Conservation (phyloP, 176 grass and related monocot genomes). For the Melocanna baccifera region DNA sequence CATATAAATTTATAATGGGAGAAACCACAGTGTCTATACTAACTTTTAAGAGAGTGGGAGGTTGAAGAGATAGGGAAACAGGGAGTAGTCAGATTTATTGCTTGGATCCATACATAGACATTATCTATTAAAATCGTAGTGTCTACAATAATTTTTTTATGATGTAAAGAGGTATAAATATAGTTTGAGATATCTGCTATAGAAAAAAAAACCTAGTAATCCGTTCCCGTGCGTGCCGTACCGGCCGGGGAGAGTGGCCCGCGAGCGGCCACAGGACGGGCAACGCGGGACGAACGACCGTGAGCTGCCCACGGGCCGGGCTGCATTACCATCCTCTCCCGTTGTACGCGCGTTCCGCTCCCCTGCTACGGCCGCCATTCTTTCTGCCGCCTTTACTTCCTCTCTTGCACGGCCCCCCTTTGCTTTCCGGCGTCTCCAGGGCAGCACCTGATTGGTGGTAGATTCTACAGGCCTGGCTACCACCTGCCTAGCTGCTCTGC, state of each 20-base stretch:
- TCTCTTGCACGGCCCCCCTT: not conserved
- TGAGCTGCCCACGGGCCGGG: constrained; percentile 42
- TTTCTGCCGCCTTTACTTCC: not conserved
- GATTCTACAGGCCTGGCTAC: no score
- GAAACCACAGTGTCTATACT: no score
- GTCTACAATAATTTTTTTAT: no score
- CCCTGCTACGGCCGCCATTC: constrained; percentile 31
- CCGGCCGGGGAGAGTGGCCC: constrained; percentile 18
- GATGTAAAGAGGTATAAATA: no score
- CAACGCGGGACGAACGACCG: not conserved
- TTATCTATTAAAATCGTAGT: no score
- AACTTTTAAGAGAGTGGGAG: no score
- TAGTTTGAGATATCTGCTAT: no score
- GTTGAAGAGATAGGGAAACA: no score
- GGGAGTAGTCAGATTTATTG: no score
- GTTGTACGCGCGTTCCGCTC: not conserved
- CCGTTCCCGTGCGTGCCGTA: not conserved
- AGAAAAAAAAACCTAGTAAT: no score
- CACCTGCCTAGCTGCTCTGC: not conserved
- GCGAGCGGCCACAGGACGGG: constrained; percentile 24
- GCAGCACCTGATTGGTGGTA: not conserved
- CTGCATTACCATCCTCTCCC: constrained; percentile 52
- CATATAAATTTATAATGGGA: no score
- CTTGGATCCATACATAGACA: no score
- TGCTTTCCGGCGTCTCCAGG: not conserved